These are phyloP conservation scores for Chlorella sorokiniana DNA, from an alignment of 139 green algal species.

Conservation along the genomic window DNA sequence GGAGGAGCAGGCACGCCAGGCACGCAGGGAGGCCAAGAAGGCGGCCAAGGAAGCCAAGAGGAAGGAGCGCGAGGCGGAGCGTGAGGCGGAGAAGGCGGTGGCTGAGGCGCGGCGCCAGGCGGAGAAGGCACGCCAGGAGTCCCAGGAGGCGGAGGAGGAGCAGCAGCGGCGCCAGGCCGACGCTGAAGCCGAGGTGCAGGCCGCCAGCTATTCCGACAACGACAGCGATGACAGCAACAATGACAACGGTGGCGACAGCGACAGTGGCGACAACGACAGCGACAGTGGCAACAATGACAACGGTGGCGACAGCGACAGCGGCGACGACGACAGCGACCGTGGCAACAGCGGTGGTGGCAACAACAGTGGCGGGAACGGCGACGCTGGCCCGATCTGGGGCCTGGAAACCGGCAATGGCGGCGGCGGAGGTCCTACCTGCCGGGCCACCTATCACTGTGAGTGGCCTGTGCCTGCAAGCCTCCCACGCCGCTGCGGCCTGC, in stretches of 20 bases:
- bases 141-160: background rate
- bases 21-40: background rate
- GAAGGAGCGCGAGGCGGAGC: background rate
- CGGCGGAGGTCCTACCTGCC: background rate
- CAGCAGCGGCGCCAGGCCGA: background rate
- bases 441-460: slow-evolving; percentile 1
- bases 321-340: background rate
- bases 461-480: background rate
- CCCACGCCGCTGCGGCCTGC: background rate
- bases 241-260: background rate
- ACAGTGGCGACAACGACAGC: background rate
- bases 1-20: background rate
- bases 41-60: background rate
- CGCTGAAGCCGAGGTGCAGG: background rate
- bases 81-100: background rate
- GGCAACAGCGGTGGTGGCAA: background rate
- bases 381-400: background rate
- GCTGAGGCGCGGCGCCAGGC: background rate
- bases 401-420: background rate
- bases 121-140: background rate
- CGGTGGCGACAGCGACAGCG: background rate
- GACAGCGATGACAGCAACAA: background rate
- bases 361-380: background rate
- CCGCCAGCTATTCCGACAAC: background rate
- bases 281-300: background rate